Evolutionary conservation across 129 eudicot genomes (phyloP), one percentile per base, ranked within the genome.

Genomic region (Escallonia rubra): DNA sequence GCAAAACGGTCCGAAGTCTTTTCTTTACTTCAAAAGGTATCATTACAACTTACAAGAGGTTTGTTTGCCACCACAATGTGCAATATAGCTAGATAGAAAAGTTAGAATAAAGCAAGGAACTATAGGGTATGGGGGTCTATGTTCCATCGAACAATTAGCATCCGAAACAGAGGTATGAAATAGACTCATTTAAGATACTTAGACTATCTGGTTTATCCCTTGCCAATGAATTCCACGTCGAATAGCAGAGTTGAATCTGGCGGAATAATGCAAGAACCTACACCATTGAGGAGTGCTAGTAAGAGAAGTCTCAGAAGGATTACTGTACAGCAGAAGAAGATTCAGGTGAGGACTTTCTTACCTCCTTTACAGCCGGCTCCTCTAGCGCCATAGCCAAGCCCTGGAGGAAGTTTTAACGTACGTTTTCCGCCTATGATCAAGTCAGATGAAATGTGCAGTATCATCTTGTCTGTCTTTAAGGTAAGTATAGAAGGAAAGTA

Each of bases 351-450:
- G 58, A 5, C 53, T 66, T 40, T 3, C 43, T 57, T 83, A 92
- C 98, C 96, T 81, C 96, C 96, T 76, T 67, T 92, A 67, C 98
- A 92, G 45, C 96, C 96, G 5, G 98, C 98, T 57, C 98, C 96
- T 65, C 98, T 82, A 67, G 69, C 64, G 51, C 98, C 98, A 71
- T 92, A 92, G 11, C 86, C 98, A 40, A 92, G 95, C 43, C 70
- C 82, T 16, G 98, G 90, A 46, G 98, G 98, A 64, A 92, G 82
- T 76, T 72, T 92, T 63, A 92, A 56, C 10, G 77, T 65, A 4
- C 96, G 86, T 78, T 92, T 88, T 43, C 98, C 98, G 57, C 98
- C 98, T 92, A 16, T 51, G n/a, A 48, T 34, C 34, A 5, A 6
- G 14, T 15, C 3, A 34, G 59, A 64, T 5, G 38, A 9, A 73